phyloP scores from a whole-genome alignment of 2,329 filamentous ascomycete species.

The Fusarium sp. region DNA sequence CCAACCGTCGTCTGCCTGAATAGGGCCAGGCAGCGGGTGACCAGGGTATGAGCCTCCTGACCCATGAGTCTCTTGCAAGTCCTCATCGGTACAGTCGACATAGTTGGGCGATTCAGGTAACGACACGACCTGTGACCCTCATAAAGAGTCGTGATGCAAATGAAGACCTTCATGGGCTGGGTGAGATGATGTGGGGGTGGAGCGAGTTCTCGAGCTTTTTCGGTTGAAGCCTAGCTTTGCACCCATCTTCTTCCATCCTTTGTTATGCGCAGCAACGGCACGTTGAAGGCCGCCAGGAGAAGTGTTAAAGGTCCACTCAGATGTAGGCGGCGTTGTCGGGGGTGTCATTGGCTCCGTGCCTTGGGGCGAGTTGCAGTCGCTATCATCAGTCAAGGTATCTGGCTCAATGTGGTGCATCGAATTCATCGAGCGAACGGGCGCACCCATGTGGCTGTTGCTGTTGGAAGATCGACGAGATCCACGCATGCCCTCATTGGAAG shows the following conservation, averaged over 20 bases:
- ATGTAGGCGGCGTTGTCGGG: conserved; percentile 79
- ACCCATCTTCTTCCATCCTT: conserved; percentile 76
- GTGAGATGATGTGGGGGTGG: conserved; percentile 62
- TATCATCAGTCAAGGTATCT: conserved; percentile 75
- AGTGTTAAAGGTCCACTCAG: conserved; percentile 68
- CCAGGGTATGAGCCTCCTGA: conserved; percentile 66
- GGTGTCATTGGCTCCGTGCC: conserved; percentile 79
- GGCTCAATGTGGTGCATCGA: conserved; percentile 65
- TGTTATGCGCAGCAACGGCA: conserved; percentile 69
- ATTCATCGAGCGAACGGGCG: conserved; percentile 53
- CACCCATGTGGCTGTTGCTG: conserved; percentile 54
- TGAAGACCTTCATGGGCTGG: conserved; percentile 55
- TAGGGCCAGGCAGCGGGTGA: conserved; percentile 54
- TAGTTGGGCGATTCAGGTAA: conserved; percentile 57
- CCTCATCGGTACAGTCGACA: conserved; percentile 41
- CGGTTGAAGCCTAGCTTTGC: conserved; percentile 73
- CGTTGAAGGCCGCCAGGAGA: conserved; percentile 70
- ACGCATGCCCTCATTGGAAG: conserved; percentile 56
- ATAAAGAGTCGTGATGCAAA: conserved; percentile 63
- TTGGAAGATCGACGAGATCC: conserved; percentile 62
- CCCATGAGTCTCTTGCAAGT: conserved; percentile 35
- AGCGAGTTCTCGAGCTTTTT: conserved; percentile 64
- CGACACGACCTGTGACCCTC: conserved; percentile 72
- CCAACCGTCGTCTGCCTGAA: conserved; percentile 38
- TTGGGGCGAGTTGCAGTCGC: conserved; percentile 71